Evolutionary conservation across 441 rosid genomes (phyloP).

Genomic region (Bruguiera hainesii): DNA sequence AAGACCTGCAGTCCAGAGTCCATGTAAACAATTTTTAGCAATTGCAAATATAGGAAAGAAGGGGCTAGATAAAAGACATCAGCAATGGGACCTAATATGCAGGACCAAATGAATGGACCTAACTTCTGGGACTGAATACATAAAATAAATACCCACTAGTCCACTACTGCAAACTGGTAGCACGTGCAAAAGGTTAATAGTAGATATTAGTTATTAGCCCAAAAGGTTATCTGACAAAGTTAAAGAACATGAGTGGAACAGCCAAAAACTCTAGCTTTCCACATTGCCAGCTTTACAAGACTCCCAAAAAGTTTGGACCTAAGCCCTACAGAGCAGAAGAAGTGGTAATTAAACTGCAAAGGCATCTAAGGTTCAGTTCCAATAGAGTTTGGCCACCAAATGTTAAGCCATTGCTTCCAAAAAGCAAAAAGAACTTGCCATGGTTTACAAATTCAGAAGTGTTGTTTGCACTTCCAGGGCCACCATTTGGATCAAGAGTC

Average conservation of each 20-base stretch:
- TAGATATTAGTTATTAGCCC: not conserved
- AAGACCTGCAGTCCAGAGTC: constrained; percentile 42
- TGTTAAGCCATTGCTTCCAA: not conserved
- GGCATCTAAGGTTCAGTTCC: not conserved
- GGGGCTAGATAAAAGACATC: not conserved
- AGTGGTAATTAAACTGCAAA: not conserved
- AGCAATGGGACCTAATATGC: not conserved
- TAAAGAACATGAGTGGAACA: too few relatives aligned
- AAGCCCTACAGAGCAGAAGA: not conserved
- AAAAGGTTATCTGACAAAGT: too few relatives aligned
- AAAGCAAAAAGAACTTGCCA: constrained; percentile 44
- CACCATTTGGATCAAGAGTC: constrained; percentile 43
- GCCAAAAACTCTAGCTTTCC: not conserved
- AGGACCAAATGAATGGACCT: not conserved
- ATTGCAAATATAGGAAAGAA: too few relatives aligned
- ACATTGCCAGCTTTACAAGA: not conserved
- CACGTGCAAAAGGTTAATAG: not conserved
- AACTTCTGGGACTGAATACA: not conserved
- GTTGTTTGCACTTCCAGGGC: constrained; percentile 37
- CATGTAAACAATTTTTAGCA: constrained; percentile 1
- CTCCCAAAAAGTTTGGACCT: not conserved
- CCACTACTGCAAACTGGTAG: not conserved
- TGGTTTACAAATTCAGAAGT: constrained; percentile 77
- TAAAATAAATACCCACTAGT: not conserved
- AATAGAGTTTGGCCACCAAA: not conserved